A percentile compares a stretch with the other conserved stretches of the same genome.
Conservation (phyloP, 768 basidiomycete genomes). For the Candolleomyces eurysporus region DNA sequence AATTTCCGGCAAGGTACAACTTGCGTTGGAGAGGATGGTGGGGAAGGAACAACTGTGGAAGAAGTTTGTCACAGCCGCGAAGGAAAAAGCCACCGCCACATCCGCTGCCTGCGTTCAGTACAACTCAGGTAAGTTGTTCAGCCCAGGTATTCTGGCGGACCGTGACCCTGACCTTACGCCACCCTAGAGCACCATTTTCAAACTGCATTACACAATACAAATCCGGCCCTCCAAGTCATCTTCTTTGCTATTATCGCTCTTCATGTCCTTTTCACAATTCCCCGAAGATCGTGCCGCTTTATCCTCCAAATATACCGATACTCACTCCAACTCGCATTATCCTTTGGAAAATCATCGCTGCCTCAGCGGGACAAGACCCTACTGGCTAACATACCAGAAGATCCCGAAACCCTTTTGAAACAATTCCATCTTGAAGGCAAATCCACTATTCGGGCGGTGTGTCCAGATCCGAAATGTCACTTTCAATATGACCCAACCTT, state of each 20-base stretch:
- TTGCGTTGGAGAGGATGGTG: no score
- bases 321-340: background rate
- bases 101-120: background rate
- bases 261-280: background rate
- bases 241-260: background rate
- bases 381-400: background rate
- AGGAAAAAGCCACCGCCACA: background rate
- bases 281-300: background rate
- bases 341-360: background rate
- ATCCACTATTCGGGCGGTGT: slow-evolving; percentile 13
- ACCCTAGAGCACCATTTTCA: background rate
- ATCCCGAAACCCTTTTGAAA: background rate
- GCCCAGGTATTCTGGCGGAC: background rate
- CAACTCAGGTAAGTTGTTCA: background rate
- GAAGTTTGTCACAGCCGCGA: no score
- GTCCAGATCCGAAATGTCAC: slow-evolving; percentile 15
- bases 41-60: no score
- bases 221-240: background rate
- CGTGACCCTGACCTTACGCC: background rate
- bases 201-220: background rate
- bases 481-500: slow-evolving; percentile 13
- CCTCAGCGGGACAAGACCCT: background rate
- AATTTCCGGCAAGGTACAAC: no score
- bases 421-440: slow-evolving; percentile 7
- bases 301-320: background rate